A percentile compares a stretch with the other conserved stretches of the same genome.
phyloP scores from a whole-genome alignment of 208 protist species.

The Wallacemonas sp. region DNA sequence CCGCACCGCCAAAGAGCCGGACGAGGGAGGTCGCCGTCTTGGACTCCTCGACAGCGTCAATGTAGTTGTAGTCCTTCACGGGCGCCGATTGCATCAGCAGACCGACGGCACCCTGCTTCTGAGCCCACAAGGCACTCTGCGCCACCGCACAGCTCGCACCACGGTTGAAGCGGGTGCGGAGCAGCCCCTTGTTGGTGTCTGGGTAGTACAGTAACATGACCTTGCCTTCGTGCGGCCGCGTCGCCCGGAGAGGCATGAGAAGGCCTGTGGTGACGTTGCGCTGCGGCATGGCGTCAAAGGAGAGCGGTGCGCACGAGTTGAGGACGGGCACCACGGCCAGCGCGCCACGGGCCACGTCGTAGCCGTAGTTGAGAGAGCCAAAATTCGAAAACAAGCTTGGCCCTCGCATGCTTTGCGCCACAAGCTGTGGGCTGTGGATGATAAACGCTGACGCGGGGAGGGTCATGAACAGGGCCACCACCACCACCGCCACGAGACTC shows the following conservation, averaged over 20 bases:
- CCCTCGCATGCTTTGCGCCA: neutral
- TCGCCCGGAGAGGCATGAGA: neutral
- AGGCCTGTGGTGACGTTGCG: neutral
- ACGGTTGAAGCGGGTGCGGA: neutral
- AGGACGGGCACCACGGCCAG: neutral
- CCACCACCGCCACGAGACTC: neutral
- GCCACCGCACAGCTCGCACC: slow-evolving; percentile 12
- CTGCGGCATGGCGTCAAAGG: neutral
- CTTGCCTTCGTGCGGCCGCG: neutral
- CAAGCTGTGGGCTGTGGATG: slow-evolving; percentile 1
- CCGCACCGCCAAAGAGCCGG: slow-evolving; percentile 1
- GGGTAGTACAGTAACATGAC: neutral
- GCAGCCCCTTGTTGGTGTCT: neutral
- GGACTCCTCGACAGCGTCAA: neutral
- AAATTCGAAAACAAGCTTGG: neutral
- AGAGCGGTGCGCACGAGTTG: neutral
- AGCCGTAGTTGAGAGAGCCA: neutral
- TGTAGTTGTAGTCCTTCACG: neutral
- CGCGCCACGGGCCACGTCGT: neutral
- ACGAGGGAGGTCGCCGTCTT: neutral
- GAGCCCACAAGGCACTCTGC: slow-evolving; percentile 12
- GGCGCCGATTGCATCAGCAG: neutral
- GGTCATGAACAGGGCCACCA: neutral
- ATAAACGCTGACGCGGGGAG: neutral
- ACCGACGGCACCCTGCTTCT: slow-evolving; percentile 22